A percentile compares a stretch with the other conserved stretches of the same genome.
phyloP scores from a whole-genome alignment of 2,329 filamentous ascomycete species.

The Acrocalymma vagum region DNA sequence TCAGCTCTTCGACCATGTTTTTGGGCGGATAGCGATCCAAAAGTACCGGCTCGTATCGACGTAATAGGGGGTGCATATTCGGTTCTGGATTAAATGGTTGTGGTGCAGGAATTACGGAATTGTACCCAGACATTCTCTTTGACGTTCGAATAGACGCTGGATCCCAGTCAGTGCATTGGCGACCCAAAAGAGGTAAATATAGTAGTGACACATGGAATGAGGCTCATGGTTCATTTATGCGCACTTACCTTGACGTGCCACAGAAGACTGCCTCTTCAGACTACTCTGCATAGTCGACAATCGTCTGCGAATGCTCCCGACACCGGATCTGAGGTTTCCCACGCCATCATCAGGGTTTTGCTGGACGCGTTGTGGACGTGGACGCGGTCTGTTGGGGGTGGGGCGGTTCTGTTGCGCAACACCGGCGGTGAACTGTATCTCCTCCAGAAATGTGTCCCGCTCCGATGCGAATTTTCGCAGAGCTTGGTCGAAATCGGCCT shows the following conservation, averaged over 20 bases:
- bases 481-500: constrained; percentile 94
- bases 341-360: constrained; percentile 60
- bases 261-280: constrained; percentile 83
- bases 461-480: constrained; percentile 95
- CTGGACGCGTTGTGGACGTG: constrained; percentile 79
- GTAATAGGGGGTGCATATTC: constrained; percentile 93
- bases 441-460: constrained; percentile 90
- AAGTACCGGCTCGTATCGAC: constrained; percentile 94
- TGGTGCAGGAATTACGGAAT: constrained; percentile 93
- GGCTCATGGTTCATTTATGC: constrained; percentile 6
- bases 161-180: constrained; percentile 33
- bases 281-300: constrained; percentile 95
- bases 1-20: constrained; percentile 79
- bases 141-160: constrained; percentile 77
- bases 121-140: constrained; percentile 93
- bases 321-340: constrained; percentile 65
- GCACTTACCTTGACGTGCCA: constrained; percentile 75
- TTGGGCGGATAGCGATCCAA: constrained; percentile 93
- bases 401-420: constrained; percentile 59
- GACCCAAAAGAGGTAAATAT: constrained; percentile 30
- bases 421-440: constrained; percentile 87
- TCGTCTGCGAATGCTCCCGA: constrained; percentile 88
- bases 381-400: constrained; percentile 72
- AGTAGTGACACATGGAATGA: constrained; percentile 17
- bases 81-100: constrained; percentile 89